These are phyloP conservation scores for Saccharum hybrid DNA, from an alignment of 202 grass and related monocot genomes.

Conservation along the genomic window DNA sequence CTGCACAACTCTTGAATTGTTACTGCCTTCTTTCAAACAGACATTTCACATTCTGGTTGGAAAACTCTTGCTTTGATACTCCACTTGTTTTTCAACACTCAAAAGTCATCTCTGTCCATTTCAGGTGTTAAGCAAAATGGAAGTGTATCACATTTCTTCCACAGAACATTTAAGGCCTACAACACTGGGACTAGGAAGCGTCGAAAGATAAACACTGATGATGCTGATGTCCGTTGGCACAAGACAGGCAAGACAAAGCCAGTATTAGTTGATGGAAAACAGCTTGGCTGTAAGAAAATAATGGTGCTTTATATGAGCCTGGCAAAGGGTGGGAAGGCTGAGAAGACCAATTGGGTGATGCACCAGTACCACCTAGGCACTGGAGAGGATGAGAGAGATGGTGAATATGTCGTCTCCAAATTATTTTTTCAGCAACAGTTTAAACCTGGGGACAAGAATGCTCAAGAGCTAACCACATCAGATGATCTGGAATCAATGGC, in stretches of 20 bases:
- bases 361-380: slow-evolving; percentile 94
- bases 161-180: slow-evolving; percentile 93
- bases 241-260: slow-evolving; percentile 97
- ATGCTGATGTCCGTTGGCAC: slow-evolving; percentile 89
- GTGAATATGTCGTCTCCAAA: slow-evolving; percentile 89
- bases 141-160: slow-evolving; percentile 90
- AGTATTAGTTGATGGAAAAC: slow-evolving; percentile 72
- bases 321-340: slow-evolving; percentile 67
- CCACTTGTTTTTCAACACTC: not conserved
- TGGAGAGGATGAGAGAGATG: slow-evolving; percentile 86
- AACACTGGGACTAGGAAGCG: slow-evolving; percentile 91
- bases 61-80: slow-evolving; percentile 23
- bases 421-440: slow-evolving; percentile 87
- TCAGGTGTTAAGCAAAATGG: slow-evolving; percentile 92
- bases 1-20: slow-evolving; percentile 25
- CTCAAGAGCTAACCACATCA: slow-evolving; percentile 37
- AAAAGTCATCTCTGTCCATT: not conserved
- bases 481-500: no score
- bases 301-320: slow-evolving; percentile 89
- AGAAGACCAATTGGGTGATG: slow-evolving; percentile 97
- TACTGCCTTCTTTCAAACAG: not conserved
- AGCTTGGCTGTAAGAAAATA: slow-evolving; percentile 93
- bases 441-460: slow-evolving; percentile 69
- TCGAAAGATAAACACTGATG: slow-evolving; percentile 78
- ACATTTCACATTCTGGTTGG: slow-evolving; percentile 15